Evolutionary conservation across 1,139 yeast species (phyloP).

Genomic region (Yamadazyma sp.): DNA sequence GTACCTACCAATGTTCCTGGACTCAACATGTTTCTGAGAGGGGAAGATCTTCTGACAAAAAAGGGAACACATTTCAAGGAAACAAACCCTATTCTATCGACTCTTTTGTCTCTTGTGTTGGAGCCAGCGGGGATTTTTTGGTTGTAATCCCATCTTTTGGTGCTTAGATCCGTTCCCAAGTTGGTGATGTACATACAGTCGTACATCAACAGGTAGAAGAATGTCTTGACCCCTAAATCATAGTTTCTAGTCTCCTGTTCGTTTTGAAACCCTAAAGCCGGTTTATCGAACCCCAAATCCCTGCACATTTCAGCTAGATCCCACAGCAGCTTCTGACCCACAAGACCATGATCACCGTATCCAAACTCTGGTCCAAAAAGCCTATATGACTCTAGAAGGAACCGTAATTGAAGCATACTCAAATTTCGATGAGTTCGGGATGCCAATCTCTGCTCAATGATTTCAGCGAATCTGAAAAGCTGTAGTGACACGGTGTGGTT

Average conservation of each 20-base stretch:
- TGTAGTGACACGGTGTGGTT: not conserved
- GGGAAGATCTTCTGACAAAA: not conserved
- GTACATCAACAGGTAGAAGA: not conserved
- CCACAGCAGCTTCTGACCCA: not conserved
- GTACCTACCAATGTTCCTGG: not conserved
- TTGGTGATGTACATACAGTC: not conserved
- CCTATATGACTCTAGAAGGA: conserved; percentile 1
- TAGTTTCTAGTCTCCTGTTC: not conserved
- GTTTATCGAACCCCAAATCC: not conserved
- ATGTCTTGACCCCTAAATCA: not conserved
- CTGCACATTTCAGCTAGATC: not conserved
- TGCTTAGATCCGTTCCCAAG: not conserved
- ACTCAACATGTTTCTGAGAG: not conserved
- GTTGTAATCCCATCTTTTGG: not conserved
- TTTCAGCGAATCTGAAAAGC: not conserved
- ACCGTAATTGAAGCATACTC: not conserved
- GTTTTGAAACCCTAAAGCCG: no score
- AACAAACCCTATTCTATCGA: not conserved
- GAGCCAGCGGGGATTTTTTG: not conserved
- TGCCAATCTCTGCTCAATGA: not conserved
- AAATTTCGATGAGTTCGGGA: not conserved
- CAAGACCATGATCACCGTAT: not conserved
- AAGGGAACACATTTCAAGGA: not conserved
- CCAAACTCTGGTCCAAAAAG: conserved; percentile 2
- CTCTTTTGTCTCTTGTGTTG: not conserved